Conservation (phyloP, 2,329 filamentous ascomycete genomes). For the Gnomoniopsis smithogilvyi region DNA sequence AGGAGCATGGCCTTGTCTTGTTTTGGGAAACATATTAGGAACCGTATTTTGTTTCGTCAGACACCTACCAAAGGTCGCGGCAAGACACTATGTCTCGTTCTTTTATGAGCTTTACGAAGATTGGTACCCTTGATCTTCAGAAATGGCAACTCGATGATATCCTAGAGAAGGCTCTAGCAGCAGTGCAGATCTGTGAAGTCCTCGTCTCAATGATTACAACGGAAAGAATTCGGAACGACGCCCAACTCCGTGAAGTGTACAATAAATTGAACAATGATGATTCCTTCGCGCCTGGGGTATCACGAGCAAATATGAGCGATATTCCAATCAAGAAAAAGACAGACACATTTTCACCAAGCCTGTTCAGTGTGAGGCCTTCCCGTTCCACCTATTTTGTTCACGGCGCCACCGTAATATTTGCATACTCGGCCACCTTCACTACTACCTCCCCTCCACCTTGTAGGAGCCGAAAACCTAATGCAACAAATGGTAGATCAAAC, state of each 20-base stretch:
- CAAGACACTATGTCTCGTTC: neutral
- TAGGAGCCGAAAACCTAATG: slow-evolving; percentile 40
- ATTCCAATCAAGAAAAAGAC: neutral
- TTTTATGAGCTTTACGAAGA: slow-evolving; percentile 13
- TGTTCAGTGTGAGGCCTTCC: neutral
- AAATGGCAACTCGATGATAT: slow-evolving; percentile 15
- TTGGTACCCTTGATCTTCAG: slow-evolving; percentile 9
- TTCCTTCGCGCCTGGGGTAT: slow-evolving; percentile 3
- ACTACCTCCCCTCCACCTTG: slow-evolving; percentile 26
- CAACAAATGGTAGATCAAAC: slow-evolving; percentile 55
- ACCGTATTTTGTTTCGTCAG: slow-evolving; percentile 10
- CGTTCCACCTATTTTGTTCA: neutral
- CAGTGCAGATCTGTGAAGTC: neutral
- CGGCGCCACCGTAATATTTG: slow-evolving; percentile 26
- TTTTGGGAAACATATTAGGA: slow-evolving; percentile 9
- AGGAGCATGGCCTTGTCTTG: slow-evolving; percentile 1
- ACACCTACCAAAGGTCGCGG: neutral
- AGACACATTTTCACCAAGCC: neutral
- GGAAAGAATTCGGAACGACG: neutral
- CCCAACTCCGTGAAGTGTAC: neutral
- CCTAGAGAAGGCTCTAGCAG: neutral
- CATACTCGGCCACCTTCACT: slow-evolving; percentile 27
- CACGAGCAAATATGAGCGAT: neutral
- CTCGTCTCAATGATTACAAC: neutral
- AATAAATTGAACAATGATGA: neutral